Evolutionary conservation across 441 rosid species (phyloP), one percentile per base, ranked within the genome.

Genomic region (Arabidopsis hybrid): DNA sequence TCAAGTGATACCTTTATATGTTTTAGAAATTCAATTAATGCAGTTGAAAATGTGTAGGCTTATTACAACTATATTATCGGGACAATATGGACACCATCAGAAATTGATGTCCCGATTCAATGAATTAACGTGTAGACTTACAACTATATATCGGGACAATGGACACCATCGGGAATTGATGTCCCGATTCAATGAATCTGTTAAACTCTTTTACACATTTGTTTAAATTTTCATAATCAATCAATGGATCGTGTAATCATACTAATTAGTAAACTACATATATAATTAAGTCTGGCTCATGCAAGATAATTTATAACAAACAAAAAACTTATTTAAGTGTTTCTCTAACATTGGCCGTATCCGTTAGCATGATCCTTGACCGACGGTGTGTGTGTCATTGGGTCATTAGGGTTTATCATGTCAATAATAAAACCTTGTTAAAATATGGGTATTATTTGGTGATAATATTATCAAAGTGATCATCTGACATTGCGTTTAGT

Each of bases 291-390:
- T 18, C 18, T 17, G 21, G 11, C 53, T 70, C 9, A 46, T 36
- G 39, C 55, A 16, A 7, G 11, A 16, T 21, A 38, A 14, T 32
- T 60, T 49, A 5, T 32, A 49, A 12, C 17, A 9, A 13, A 13
- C 26, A 21, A 21, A 21, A 21, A 21, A 21, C 26, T 21, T 21
- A 21, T 21, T 21, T 21, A 21, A 21, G 26, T 32, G 21, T 40
- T 16, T 66, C 47, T 66, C 26, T 21, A 21, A 58, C 6, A 17
- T 13, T 59, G 39, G 66, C 65, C 42, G 40, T 39, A 50, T 71
- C 61, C 8, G 13, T 32, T 53, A 53, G 64, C 62, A 72, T 42
- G 69, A 72, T 62, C 76, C 76, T 51, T 52, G 69, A 72, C 46
- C 69, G 1, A 53, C 46, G 69, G 62, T 16, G 63, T 62, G 67